phyloP scores from a whole-genome alignment of 2,329 filamentous ascomycete species.

The Acrocalymma vagum region DNA sequence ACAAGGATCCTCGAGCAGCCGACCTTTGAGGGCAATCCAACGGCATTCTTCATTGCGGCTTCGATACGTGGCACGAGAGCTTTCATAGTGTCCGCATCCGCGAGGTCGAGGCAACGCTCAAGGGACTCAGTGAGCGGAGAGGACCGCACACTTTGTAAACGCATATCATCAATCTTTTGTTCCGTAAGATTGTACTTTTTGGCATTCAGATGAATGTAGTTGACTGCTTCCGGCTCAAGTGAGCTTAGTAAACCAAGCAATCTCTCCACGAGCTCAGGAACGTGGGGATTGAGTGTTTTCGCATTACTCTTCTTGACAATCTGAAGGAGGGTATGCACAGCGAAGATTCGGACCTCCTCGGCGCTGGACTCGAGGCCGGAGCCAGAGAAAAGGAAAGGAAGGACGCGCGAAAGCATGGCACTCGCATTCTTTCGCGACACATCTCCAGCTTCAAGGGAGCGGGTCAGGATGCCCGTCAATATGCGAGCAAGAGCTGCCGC shows the following conservation, averaged over 20 bases:
- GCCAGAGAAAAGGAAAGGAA: constrained; percentile 89
- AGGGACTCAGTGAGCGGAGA: constrained; percentile 94
- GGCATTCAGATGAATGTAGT: constrained; percentile 91
- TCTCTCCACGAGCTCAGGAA: constrained; percentile 81
- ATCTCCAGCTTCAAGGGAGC: constrained; percentile 82
- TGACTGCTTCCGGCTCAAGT: constrained; percentile 87
- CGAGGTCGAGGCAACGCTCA: constrained; percentile 83
- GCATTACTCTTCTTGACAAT: constrained; percentile 87
- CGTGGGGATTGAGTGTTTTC: constrained; percentile 79
- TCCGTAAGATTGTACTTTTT: constrained; percentile 84
- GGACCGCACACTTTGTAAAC: constrained; percentile 80
- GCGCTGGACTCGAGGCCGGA: constrained; percentile 90
- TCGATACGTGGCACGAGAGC: constrained; percentile 77
- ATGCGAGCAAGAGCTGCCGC: constrained; percentile 84
- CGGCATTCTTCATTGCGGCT: constrained; percentile 80
- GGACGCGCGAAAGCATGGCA: constrained; percentile 82
- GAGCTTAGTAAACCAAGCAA: constrained; percentile 85
- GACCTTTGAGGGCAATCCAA: constrained; percentile 93
- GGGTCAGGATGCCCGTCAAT: constrained; percentile 84
- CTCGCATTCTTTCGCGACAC: constrained; percentile 71
- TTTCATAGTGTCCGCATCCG: constrained; percentile 81
- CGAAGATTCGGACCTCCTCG: constrained; percentile 85
- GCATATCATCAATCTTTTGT: constrained; percentile 88
- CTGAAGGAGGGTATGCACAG: constrained; percentile 80
- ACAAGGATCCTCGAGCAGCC: constrained; percentile 87